Percentiles rank a stretch among this genome's conserved stretches.
Evolutionary conservation across 306 rosid genomes (phyloP).

Genomic region (Glycine tomentella): DNA sequence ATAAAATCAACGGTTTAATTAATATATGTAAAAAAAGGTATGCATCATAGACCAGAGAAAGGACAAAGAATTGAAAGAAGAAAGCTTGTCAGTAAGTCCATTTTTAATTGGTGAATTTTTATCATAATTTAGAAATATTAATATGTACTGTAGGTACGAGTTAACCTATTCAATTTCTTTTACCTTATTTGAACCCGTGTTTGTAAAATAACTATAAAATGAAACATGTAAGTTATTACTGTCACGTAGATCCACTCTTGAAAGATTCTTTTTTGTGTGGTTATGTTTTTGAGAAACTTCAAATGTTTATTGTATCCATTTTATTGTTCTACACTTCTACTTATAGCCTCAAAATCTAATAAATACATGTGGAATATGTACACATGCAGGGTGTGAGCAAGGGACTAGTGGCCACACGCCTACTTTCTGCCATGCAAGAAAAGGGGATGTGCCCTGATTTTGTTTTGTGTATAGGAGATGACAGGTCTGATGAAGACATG

Average conservation of each 20-base stretch:
- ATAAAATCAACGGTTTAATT: slow-evolving; percentile 19
- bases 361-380: neutral
- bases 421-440: slow-evolving; percentile 65
- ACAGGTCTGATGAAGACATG: slow-evolving; percentile 93
- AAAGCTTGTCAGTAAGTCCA: neutral
- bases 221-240: neutral
- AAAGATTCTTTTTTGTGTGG: neutral
- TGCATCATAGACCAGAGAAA: neutral
- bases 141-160: neutral
- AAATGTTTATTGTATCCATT: neutral
- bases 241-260: neutral
- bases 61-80: neutral
- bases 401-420: slow-evolving; percentile 78
- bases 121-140: slow-evolving; percentile 1
- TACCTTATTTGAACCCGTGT: neutral
- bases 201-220: neutral
- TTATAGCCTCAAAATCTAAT: neutral
- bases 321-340: neutral
- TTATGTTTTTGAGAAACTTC: neutral
- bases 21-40: neutral
- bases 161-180: neutral
- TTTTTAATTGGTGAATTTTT: neutral
- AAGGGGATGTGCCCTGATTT: slow-evolving; percentile 74
- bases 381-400: slow-evolving; percentile 80
- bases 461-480: slow-evolving; percentile 89